Conservation (phyloP, 2,329 filamentous ascomycete genomes). For the Cladophialophora exuberans region DNA sequence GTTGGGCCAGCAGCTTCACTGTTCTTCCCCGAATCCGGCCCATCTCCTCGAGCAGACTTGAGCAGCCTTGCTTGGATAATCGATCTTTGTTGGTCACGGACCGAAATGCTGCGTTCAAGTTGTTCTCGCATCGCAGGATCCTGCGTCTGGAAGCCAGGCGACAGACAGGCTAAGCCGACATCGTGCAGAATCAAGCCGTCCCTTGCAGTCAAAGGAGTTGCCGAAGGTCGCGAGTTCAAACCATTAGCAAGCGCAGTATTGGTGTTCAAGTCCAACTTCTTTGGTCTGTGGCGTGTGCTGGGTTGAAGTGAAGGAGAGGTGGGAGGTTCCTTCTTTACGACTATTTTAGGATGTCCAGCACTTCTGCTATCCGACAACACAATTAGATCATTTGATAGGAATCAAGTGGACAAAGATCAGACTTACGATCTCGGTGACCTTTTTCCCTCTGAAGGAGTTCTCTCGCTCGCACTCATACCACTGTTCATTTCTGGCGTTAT, state of each 20-base stretch:
- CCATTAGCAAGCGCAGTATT: slow-evolving; percentile 46
- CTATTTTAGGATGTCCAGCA: slow-evolving; percentile 71
- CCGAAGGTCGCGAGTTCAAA: slow-evolving; percentile 61
- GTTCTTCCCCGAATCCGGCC: slow-evolving; percentile 62
- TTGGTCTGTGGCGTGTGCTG: slow-evolving; percentile 72
- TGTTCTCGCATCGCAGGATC: slow-evolving; percentile 97
- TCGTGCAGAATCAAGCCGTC: slow-evolving; percentile 83
- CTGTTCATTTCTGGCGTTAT: slow-evolving; percentile 13
- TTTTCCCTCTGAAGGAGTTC: slow-evolving; percentile 52
- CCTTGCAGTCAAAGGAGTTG: slow-evolving; percentile 70
- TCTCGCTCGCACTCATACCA: slow-evolving; percentile 25
- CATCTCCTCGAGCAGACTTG: slow-evolving; percentile 80
- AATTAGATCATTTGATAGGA: slow-evolving; percentile 20
- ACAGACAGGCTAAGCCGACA: slow-evolving; percentile 90
- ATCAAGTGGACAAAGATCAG: neutral
- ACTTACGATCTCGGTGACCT: slow-evolving; percentile 57
- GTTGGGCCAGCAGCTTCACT: slow-evolving; percentile 45
- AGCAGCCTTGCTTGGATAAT: slow-evolving; percentile 93
- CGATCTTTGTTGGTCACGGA: slow-evolving; percentile 89
- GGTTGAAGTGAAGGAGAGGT: slow-evolving; percentile 76
- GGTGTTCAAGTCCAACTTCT: slow-evolving; percentile 74
- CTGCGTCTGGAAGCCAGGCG: slow-evolving; percentile 92
- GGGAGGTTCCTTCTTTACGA: slow-evolving; percentile 93
- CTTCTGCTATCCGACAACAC: slow-evolving; percentile 44
- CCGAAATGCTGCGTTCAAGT: slow-evolving; percentile 88